Base-by-base conservation (phyloP, 2,329 filamentous ascomycete species). In the Calonectria hawksworthii region DNA sequence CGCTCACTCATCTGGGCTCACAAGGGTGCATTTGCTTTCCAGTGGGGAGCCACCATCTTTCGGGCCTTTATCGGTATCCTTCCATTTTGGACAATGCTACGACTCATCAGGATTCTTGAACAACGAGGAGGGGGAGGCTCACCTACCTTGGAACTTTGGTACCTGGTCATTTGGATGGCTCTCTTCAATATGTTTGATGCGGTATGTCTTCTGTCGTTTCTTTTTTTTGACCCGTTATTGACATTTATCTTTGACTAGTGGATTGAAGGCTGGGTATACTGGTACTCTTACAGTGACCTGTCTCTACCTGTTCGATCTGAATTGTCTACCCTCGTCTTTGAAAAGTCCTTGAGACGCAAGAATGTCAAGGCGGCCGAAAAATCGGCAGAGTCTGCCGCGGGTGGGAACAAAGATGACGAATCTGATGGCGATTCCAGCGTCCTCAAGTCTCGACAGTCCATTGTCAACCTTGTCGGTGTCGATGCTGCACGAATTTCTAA, bases 401-500 rank as follows among this genome's bases (percentile, higher is more conserved):
- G 80, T 5, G 83, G 84, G 14, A 83, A 86, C 23, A 18, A 67
- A 2, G 80, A 89, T 84, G 83, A 92, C 77, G 90, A 93, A 83
- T 74, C 81, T 4, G 72, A 80, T 26, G 84, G 83, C 11, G 79
- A 81, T 16, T 78, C 80, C 26, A 82, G 78, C 50, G 83, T 83
- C 13, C 77, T 85, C 56, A 85, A 86, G 69, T 90, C 90, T 32
- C 88, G 90, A 75, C 94, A 96, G 84, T 92, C 90, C 70, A 94
- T 93, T 5, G 92, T 96, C 71, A 96, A 96, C 82, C 87, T 96
- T 44, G 92, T 96, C 59, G 94, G 93, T n/a, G 92, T 96, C 14
- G 94, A 96, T 83, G 88, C 91, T 10, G 91, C 92, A 76, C 91
- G 94, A 50, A 88, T 96, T 52, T 87, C 93, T 0, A 91, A 94